phyloP scores from a whole-genome alignment of 345 rosid genomes.

The Ricinus communis region DNA sequence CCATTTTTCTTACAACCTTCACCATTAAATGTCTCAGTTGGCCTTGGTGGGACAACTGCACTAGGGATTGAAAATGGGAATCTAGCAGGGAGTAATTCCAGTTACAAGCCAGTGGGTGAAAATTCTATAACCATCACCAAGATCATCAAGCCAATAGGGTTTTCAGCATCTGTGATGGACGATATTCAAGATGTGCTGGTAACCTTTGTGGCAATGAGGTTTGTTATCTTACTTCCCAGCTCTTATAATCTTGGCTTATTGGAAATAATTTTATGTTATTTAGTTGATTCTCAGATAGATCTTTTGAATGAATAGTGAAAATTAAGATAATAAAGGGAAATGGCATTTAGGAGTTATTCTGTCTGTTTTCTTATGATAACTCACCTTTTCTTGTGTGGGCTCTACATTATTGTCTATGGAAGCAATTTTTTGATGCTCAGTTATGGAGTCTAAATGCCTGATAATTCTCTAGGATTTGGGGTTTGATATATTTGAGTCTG shows the following conservation, averaged over 20 bases:
- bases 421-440: no score
- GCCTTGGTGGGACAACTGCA: conserved; percentile 41
- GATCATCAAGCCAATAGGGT: conserved; percentile 74
- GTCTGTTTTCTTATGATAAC: no score
- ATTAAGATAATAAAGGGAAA: no score
- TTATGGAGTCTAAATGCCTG: no score
- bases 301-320: no score
- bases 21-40: conserved; percentile 39
- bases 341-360: no score
- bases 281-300: neutral
- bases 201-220: conserved; percentile 80
- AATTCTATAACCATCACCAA: conserved; percentile 48
- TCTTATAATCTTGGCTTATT: neutral
- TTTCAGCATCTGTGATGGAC: conserved; percentile 58
- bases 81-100: conserved; percentile 32
- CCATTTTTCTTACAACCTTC: conserved; percentile 32
- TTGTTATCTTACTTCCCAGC: conserved; percentile 26
- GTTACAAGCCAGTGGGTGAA: conserved; percentile 39
- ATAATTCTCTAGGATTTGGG: no score
- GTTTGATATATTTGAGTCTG: no score
- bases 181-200: conserved; percentile 69
- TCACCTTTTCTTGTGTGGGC: no score
- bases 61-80: conserved; percentile 44
- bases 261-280: neutral
- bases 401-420: no score